phyloP scores from a whole-genome alignment of 768 basidiomycete genomes.

The Suillus occidentalis region DNA sequence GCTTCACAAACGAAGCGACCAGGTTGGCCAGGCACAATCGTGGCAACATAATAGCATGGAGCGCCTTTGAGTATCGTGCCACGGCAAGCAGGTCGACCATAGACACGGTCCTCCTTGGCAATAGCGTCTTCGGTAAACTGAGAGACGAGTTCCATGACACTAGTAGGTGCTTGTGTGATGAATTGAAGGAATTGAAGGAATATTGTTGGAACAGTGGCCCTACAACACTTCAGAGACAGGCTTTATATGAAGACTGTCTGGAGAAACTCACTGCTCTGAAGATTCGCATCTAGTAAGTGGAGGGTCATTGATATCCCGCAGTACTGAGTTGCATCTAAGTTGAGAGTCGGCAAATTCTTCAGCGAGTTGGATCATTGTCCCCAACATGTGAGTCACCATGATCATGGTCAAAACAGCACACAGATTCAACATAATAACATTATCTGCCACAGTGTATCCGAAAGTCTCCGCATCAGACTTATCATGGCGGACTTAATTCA shows the following conservation, averaged over 20 bases:
- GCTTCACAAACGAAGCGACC: constrained; percentile 3
- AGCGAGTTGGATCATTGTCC: background rate
- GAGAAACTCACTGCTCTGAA: background rate
- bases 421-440: too few relatives aligned
- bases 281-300: too few relatives aligned
- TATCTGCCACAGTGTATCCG: too few relatives aligned
- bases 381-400: background rate
- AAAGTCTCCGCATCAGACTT: too few relatives aligned
- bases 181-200: background rate
- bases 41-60: constrained; percentile 7
- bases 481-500: too few relatives aligned
- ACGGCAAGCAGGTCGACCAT: background rate
- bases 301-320: background rate
- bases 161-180: background rate
- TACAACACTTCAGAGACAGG: background rate
- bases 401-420: too few relatives aligned
- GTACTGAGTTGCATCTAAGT: background rate
- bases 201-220: background rate
- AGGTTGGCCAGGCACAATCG: constrained; percentile 1
- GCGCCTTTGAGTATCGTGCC: constrained; percentile 5
- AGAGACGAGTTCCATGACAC: background rate
- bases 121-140: constrained; percentile 13
- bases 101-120: constrained; percentile 6
- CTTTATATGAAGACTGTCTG: background rate
- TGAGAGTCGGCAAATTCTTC: background rate